phyloP scores from a whole-genome alignment of 2,329 filamentous ascomycete species.

The Rutstroemia sydowiana region DNA sequence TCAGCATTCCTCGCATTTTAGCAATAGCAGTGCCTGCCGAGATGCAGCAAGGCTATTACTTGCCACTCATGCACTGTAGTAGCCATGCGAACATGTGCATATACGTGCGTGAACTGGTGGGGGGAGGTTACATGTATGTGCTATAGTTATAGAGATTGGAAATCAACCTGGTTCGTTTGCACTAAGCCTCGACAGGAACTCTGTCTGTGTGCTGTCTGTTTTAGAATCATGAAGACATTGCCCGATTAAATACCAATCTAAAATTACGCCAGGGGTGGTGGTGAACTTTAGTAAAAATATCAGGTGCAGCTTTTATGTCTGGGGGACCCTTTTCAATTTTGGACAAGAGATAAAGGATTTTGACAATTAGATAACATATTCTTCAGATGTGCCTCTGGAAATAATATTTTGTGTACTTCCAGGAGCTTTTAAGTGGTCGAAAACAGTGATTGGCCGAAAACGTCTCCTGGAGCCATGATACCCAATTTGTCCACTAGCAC shows the following conservation, averaged over 20 bases:
- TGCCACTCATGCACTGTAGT: not conserved
- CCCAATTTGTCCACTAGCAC: conserved; percentile 20
- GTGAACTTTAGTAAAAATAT: too few relatives aligned
- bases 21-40: not conserved
- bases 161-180: conserved; percentile 20
- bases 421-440: conserved; percentile 14
- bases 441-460: conserved; percentile 28
- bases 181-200: conserved; percentile 20
- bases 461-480: conserved; percentile 19
- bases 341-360: not conserved
- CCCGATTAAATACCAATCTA: not conserved
- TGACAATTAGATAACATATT: not conserved
- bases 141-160: conserved; percentile 9
- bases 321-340: not conserved
- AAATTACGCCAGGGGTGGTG: too few relatives aligned
- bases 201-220: not conserved
- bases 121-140: conserved; percentile 13
- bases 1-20: conserved; percentile 8
- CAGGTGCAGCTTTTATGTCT: too few relatives aligned
- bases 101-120: conserved; percentile 27
- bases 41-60: not conserved
- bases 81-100: not conserved
- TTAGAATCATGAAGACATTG: not conserved
- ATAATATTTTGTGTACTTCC: not conserved
- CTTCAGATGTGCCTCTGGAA: conserved; percentile 1